phyloP scores from a whole-genome alignment of 345 rosid species.

The Eucalyptus regnans region DNA sequence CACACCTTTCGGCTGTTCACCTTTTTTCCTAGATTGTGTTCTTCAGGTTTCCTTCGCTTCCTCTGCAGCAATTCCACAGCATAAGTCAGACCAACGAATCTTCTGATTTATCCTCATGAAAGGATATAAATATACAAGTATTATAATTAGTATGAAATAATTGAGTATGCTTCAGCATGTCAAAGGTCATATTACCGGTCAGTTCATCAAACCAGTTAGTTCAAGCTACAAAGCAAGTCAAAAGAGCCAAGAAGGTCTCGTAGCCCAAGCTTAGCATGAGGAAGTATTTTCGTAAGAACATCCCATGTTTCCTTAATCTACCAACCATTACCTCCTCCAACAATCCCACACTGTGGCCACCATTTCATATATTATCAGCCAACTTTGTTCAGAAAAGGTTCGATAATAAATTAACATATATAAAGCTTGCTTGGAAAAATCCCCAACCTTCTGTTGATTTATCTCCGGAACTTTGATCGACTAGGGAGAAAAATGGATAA shows the following conservation, averaged over 20 bases:
- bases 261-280: not conserved
- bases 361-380: not conserved
- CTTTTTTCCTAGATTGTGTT: slow-evolving; percentile 47
- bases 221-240: not conserved
- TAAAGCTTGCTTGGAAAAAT: not conserved
- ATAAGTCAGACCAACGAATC: not conserved
- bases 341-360: not conserved
- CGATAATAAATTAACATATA: not conserved
- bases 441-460: not conserved
- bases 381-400: not conserved
- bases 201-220: not conserved
- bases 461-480: not conserved
- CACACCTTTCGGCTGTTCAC: slow-evolving; percentile 57
- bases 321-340: not conserved
- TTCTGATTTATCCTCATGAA: not conserved
- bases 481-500: not conserved
- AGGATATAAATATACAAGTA: not conserved
- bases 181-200: not conserved
- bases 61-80: slow-evolving; percentile 25
- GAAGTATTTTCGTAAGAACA: not conserved
- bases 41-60: slow-evolving; percentile 84
- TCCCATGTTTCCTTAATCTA: not conserved
- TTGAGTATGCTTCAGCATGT: not conserved
- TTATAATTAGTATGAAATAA: not conserved
- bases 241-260: not conserved